Evolutionary conservation across 176 grass and related monocot genomes (phyloP).

Genomic region (Otatea glauca): DNA sequence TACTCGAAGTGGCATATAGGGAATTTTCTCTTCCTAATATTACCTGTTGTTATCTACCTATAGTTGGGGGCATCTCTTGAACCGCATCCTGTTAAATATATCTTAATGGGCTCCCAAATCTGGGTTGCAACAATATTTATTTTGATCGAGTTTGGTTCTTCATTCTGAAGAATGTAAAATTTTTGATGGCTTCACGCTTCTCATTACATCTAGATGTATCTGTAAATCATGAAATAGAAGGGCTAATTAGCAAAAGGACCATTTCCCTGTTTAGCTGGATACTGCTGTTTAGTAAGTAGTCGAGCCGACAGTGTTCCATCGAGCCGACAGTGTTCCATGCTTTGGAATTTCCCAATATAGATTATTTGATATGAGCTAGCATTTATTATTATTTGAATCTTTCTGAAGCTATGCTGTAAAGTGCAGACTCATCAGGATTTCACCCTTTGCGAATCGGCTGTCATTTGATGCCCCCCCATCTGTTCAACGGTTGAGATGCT

Average conservation of each 20-base stretch:
- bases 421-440: constrained; percentile 90
- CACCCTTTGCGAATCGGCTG: constrained; percentile 94
- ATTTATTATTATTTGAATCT: constrained; percentile 11
- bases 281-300: constrained; percentile 1
- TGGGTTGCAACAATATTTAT: not conserved
- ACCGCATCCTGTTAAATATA: constrained; percentile 6
- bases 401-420: constrained; percentile 45
- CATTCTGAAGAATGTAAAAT: constrained; percentile 19
- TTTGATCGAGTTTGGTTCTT: not conserved
- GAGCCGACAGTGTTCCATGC: not conserved
- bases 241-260: not conserved
- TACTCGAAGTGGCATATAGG: not conserved
- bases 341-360: not conserved
- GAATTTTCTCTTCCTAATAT: not conserved
- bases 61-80: constrained; percentile 26
- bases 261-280: not conserved
- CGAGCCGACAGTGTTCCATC: not conserved
- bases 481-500: constrained; percentile 91
- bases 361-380: not conserved
- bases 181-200: not conserved
- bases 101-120: not conserved
- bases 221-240: not conserved
- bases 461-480: constrained; percentile 87
- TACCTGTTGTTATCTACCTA: constrained; percentile 20
- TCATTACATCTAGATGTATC: not conserved